Evolutionary conservation across 1,139 yeast genomes (phyloP).

Genomic region (Scheffersomyces cryptocercus): DNA sequence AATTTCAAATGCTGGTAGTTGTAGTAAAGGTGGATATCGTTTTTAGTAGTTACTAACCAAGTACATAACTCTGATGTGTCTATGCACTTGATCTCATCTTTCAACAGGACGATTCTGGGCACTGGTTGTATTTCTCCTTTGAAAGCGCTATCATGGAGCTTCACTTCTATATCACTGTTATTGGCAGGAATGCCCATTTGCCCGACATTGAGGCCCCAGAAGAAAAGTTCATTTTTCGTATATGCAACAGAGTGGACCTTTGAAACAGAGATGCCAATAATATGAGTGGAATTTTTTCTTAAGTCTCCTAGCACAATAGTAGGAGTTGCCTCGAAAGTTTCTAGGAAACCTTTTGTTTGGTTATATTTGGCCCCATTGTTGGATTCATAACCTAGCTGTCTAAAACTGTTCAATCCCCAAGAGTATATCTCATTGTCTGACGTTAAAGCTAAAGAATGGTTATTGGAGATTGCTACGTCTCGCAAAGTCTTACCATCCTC

Average conservation of each 20-base stretch:
- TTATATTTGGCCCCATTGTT: slow-evolving; percentile 14
- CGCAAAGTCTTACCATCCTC: slow-evolving; percentile 24
- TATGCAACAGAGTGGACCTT: slow-evolving; percentile 71
- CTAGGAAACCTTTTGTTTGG: slow-evolving; percentile 18
- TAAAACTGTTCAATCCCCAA: slow-evolving; percentile 75
- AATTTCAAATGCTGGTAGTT: slow-evolving; percentile 58
- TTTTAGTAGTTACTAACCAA: slow-evolving; percentile 57
- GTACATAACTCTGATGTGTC: slow-evolving; percentile 74
- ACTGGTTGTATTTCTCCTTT: slow-evolving; percentile 36
- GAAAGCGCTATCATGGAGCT: slow-evolving; percentile 25
- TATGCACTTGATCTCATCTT: slow-evolving; percentile 56
- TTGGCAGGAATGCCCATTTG: slow-evolving; percentile 66
- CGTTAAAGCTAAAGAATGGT: slow-evolving; percentile 63
- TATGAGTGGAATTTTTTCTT: slow-evolving; percentile 24
- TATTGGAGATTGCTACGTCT: slow-evolving; percentile 55
- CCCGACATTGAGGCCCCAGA: slow-evolving; percentile 87
- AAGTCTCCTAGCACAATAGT: slow-evolving; percentile 48
- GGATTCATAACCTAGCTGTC: slow-evolving; percentile 64
- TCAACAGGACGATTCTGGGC: slow-evolving; percentile 49
- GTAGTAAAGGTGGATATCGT: slow-evolving; percentile 64
- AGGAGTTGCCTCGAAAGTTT: slow-evolving; percentile 49
- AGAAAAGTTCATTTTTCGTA: slow-evolving; percentile 49
- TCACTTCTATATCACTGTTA: slow-evolving; percentile 23
- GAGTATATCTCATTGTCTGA: slow-evolving; percentile 55
- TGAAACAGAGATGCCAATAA: slow-evolving; percentile 66